Conservation (phyloP, 306 rosid species). For the Quercus dentata region DNA sequence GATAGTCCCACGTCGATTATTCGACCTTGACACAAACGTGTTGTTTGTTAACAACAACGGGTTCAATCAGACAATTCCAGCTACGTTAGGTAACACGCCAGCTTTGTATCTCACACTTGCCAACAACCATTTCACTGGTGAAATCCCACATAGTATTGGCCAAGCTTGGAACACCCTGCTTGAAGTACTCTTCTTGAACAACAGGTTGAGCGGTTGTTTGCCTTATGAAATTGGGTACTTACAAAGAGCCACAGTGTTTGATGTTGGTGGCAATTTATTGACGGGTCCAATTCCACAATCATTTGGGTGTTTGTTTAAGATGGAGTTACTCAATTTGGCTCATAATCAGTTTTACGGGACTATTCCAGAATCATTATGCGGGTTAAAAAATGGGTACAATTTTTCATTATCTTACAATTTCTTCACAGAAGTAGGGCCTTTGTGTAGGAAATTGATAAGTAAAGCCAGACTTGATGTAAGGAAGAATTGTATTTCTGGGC, state of each 20-base stretch:
- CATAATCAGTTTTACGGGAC: constrained; percentile 31
- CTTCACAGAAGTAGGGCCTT: constrained; percentile 31
- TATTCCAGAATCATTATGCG: constrained; percentile 33
- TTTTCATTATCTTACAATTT: constrained; percentile 23
- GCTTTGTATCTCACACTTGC: constrained; percentile 38
- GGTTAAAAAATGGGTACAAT: constrained; percentile 22
- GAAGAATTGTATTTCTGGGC: constrained; percentile 34
- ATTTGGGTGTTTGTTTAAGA: constrained; percentile 24
- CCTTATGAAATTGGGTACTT: constrained; percentile 37
- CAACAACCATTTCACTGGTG: constrained; percentile 27
- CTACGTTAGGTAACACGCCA: constrained; percentile 37
- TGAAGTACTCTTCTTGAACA: constrained; percentile 23
- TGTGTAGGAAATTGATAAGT: constrained; percentile 26
- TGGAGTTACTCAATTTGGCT: constrained; percentile 30
- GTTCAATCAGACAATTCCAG: constrained; percentile 19
- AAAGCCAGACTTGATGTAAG: constrained; percentile 25
- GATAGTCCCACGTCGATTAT: constrained; percentile 16
- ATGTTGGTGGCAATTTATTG: constrained; percentile 20
- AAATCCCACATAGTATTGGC: constrained; percentile 32
- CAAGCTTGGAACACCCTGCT: constrained; percentile 30
- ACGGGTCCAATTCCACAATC: constrained; percentile 41
- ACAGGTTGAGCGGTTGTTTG: constrained; percentile 30
- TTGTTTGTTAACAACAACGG: constrained; percentile 39
- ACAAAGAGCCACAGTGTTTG: constrained; percentile 23
- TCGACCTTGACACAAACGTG: constrained; percentile 35